Evolutionary conservation across 1,284 basidiomycete species (phyloP), one percentile per base, ranked within the genome.

Genomic region (Hemileccinum hortonii): DNA sequence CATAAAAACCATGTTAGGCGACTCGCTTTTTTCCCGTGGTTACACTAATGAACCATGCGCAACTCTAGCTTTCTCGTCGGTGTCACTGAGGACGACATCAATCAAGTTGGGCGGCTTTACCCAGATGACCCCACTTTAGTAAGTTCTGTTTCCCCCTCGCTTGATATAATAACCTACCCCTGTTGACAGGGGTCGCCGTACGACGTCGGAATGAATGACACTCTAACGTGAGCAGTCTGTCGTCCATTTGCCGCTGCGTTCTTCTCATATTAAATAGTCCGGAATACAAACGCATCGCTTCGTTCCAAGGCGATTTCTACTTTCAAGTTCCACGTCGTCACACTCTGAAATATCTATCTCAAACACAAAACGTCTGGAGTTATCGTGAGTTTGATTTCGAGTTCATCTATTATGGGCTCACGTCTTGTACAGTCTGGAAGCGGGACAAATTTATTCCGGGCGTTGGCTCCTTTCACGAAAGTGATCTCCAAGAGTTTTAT

Each of bases 361-460:
- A 37, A 12, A 63, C 62, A 35, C 65, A 71, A 47, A 47, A 58
- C 6, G 58, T 60, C 4, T 71, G 70, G 69, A 62, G 69, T 7
- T 73, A 54, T 53, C 44, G 70, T 71, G 18, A 24, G 50, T 46
- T 18, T 7, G 19, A 29, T 15, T 37, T n/a, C 12, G n/a, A 21
- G 38, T 39, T 15, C 14, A 18, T 41, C 32, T 12, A 18, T 22
- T 47, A 42, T 50, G 38, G 21, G 24, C 50, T 44, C 9, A 12
- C 21, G 9, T 40, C 38, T 30, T 50, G 49, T 49, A 15, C 19
- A 48, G 43, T 49, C 32, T 52, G 52, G 55, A 58, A 57, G 46
- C 45, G 52, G 14, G 41, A 54, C 36, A 52, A 57, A 39, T 58
- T 41, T 26, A 50, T 55, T 3, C 48, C 48, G 11, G 56, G 46